Conservation (phyloP, 352 stramenopile genomes). For the Discostella stelligera region DNA sequence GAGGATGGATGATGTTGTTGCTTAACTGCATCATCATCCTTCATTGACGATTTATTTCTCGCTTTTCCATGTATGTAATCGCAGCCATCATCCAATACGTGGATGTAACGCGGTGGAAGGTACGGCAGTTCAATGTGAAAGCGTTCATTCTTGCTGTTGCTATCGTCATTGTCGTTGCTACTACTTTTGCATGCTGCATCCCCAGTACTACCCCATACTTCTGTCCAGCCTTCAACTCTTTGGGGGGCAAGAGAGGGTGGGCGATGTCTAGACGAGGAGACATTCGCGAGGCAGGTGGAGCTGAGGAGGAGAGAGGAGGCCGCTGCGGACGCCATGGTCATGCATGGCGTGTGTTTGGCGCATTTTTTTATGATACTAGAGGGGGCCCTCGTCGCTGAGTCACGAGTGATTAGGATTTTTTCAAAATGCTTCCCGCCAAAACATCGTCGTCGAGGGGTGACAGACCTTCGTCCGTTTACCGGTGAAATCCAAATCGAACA, state of each 20-base stretch:
- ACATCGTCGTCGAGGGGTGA: no score
- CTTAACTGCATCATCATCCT: no score
- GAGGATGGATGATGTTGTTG: background rate
- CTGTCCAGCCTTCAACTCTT: constrained; percentile 68
- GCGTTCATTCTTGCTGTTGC: background rate
- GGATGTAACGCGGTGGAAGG: constrained; percentile 30
- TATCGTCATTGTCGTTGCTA: constrained; percentile 2
- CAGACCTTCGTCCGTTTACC: no score
- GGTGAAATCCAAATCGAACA: no score
- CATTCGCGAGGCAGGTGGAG: constrained; percentile 32
- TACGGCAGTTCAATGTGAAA: background rate
- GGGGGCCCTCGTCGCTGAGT: no score
- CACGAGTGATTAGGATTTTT: no score
- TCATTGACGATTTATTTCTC: background rate
- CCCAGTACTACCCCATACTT: constrained; percentile 59
- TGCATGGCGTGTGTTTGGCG: no score
- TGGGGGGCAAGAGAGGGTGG: constrained; percentile 13
- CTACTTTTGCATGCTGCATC: background rate
- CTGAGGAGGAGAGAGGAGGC: background rate
- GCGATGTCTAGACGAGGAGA: constrained; percentile 38
- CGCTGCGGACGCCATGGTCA: no score
- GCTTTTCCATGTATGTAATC: constrained; percentile 18
- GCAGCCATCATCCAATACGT: constrained; percentile 34
- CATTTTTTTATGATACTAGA: no score
- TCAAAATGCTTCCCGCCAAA: no score